A percentile compares a stretch with the other conserved stretches of the same genome.
Evolutionary conservation across 2,329 filamentous ascomycete genomes (phyloP).

Genomic region (Alternaria sp.): DNA sequence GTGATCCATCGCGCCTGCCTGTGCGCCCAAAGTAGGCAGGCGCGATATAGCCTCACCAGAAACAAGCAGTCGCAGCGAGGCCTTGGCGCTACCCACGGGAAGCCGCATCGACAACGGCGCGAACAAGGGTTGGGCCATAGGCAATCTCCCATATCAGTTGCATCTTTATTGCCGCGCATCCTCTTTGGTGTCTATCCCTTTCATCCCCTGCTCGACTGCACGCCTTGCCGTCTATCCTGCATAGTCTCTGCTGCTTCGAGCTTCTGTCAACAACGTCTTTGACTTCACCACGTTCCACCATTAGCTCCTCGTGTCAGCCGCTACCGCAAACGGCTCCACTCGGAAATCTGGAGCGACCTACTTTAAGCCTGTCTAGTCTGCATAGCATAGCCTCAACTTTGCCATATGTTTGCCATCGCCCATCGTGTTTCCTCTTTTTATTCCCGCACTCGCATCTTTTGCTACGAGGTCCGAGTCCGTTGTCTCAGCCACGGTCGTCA

Average conservation of each 20-base stretch:
- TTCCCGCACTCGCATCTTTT: neutral
- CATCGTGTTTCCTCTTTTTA: neutral
- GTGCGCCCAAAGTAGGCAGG: slow-evolving; percentile 3
- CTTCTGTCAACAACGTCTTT: neutral
- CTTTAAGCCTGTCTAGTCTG: slow-evolving; percentile 9
- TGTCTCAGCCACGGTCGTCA: slow-evolving; percentile 2
- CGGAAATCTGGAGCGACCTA: slow-evolving; percentile 8
- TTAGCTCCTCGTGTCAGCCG: slow-evolving; percentile 11
- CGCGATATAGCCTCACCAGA: slow-evolving; percentile 1
- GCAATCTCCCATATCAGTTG: slow-evolving; percentile 15
- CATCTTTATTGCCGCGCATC: neutral
- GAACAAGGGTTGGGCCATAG: neutral
- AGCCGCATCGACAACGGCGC: slow-evolving; percentile 9
- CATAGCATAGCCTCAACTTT: slow-evolving; percentile 2
- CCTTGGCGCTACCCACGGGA: slow-evolving; percentile 13
- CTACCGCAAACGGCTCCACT: slow-evolving; percentile 15
- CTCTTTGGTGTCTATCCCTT: slow-evolving; percentile 1
- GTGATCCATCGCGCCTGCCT: slow-evolving; percentile 7
- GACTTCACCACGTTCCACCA: neutral
- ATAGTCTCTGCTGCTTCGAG: neutral
- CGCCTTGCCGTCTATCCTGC: neutral
- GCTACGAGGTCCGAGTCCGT: neutral
- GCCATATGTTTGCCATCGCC: neutral
- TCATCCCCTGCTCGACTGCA: neutral
- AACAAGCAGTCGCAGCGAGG: slow-evolving; percentile 15